Evolutionary conservation across 805 yeast species (phyloP).

Genomic region (Brettanomyces sp.): DNA sequence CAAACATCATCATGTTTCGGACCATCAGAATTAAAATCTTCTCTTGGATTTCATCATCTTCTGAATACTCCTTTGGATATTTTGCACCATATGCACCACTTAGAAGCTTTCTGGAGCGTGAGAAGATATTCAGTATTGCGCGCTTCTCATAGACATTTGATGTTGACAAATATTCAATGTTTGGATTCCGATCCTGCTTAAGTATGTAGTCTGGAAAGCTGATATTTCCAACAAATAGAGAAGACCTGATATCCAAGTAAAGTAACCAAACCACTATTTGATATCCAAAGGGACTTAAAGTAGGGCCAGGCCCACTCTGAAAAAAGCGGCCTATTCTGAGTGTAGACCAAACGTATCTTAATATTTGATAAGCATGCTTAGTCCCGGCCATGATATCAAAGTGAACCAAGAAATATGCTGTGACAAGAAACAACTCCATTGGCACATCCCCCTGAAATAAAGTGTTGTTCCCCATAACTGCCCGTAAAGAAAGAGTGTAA

Average conservation of each 20-base stretch:
- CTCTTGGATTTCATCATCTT: neutral
- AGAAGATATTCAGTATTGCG: slow-evolving; percentile 1
- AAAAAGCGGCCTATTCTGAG: slow-evolving; percentile 1
- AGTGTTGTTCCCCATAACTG: neutral
- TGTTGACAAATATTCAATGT: slow-evolving; percentile 1
- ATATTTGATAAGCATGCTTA: neutral
- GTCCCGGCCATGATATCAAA: slow-evolving; percentile 2
- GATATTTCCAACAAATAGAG: slow-evolving; percentile 1
- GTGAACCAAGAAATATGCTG: slow-evolving; percentile 1
- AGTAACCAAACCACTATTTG: neutral
- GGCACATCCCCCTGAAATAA: neutral
- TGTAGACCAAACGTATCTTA: slow-evolving; percentile 1
- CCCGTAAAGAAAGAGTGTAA: neutral
- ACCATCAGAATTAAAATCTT: slow-evolving; percentile 4
- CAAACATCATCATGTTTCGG: slow-evolving; percentile 6
- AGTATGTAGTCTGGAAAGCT: slow-evolving; percentile 1
- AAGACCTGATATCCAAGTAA: slow-evolving; percentile 1
- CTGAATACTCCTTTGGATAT: neutral
- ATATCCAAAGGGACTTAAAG: neutral
- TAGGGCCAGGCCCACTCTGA: neutral
- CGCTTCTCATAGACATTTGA: neutral
- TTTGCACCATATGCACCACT: neutral
- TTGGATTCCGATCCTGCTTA: slow-evolving; percentile 1
- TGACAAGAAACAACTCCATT: neutral
- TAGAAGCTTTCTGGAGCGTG: neutral